Base-by-base conservation (phyloP, 805 yeast species). In the Barnettozyma pratensis region DNA sequence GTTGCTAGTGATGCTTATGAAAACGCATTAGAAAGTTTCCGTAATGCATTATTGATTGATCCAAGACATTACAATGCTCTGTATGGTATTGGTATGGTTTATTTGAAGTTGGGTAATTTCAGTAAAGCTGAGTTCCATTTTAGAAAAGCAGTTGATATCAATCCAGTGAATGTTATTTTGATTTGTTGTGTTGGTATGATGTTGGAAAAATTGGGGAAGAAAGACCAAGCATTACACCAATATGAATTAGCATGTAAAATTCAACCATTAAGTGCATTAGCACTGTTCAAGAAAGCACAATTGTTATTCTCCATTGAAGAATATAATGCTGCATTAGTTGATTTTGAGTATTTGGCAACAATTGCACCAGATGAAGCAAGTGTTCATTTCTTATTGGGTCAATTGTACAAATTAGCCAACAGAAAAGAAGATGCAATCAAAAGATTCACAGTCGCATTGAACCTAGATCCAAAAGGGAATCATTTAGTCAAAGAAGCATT, bases 151-250 rank as follows among this genome's bases (percentile, higher is more conserved):
- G 80, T 87, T 12, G 79, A 84, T 36, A 88, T 94, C 43, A 94
- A 94, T 61, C 97, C 97, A 1, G 85, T 84, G 41, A 92, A 94
- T 65, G 86, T 88, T 4, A 90, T 94, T 39, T 73, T 94, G 57
- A 80, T 89, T 4, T 91, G 97, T 63, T 92, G 97, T 65, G 84
- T 91, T 45, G 99, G 98, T 10, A 88, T 90, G 85, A 94, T 90
- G 32, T 71, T 87, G 45, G 98, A 92, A 60, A 86, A 85, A 61
- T 61, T 83, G 47, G 83, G 83, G 10, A 78, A 81, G 58, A 74
- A 75, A 53, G 82, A 78, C 12, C 77, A 82, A 50, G 98, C 98
- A 0, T 68, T 92, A 45, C 74, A 80, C 45, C 92, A 88, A 62
- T 94, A 89, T 63, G 86, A 85, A 41, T 69, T 85, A 57, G 98